Base-by-base conservation (phyloP, 352 stramenopile species). In the Pythium brachiatum region DNA sequence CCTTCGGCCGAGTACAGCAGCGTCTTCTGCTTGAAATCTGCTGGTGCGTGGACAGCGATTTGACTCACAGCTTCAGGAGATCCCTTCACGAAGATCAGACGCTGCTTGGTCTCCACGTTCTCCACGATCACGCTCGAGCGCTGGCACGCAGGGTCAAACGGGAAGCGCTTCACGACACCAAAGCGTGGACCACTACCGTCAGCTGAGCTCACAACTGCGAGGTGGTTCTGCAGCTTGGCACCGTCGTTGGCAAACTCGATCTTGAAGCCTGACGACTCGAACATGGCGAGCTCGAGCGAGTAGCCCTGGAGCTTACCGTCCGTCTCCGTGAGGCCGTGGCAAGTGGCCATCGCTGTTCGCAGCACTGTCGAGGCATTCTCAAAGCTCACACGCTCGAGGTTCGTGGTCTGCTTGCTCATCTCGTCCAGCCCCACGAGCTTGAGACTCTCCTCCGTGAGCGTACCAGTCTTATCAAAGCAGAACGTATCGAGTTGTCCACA, bases 391-490 rank as follows among this genome's bases (percentile, higher is more conserved):
- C 47, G 29, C 38, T 50, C 39, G 7, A 66, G 31, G 29, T 36
- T 62, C 12, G 36, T 38, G 25, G 51, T 52, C 32, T 23, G 16
- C 7, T 27, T 7, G 20, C 11, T 26, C 23, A 63, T 12, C 21
- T 64, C 21, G 38, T 79, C 73, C 7, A 84, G 66, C 2, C 78
- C 78, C 3, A 73, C 53, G 15, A 87, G 73, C n/a, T 69, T 69
- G 8, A 87, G 66, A 16, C 67, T 46, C 11, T 86, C 73, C 41
- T 83, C 44, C 1, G 79, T 89, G 8, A 89, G 60, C 27, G 79
- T 89, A 1, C 79, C 77, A 5, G 79, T 89, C 70, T 89, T 89
- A 56, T 89, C 79, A 36, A 89, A 89, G 67, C 77, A 89, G 41
- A 78, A 89, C 46, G 69, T 83, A n/a, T 69, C 58, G n/a, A 89